Conservation (phyloP, 331 rosid genomes). For the Malus hybrid region DNA sequence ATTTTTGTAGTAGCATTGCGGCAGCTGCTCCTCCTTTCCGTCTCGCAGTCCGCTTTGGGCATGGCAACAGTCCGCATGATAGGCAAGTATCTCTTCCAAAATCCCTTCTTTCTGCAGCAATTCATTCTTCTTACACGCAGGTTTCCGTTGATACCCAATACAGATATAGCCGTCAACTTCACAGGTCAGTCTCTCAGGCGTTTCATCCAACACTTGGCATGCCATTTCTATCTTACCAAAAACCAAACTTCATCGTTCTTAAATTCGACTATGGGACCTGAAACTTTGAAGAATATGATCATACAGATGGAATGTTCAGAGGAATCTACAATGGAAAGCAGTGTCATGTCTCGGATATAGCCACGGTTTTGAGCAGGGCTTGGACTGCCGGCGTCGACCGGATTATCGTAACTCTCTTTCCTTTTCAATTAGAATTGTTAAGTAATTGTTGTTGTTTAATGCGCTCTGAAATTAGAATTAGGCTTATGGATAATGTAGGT, state of each 20-base stretch:
- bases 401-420: conserved; percentile 48
- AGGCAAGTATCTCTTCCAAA: conserved; percentile 25
- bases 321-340: conserved; percentile 92
- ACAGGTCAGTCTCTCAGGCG: conserved; percentile 55
- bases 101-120: neutral
- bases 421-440: neutral
- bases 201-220: conserved; percentile 34
- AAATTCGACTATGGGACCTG: neutral
- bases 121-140: neutral
- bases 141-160: neutral
- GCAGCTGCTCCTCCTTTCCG: neutral
- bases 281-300: neutral
- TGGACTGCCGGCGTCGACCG: conserved; percentile 90
- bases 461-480: neutral
- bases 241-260: neutral
- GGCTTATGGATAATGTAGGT: conserved; percentile 45
- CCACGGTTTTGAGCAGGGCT: conserved; percentile 71
- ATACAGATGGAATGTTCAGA: conserved; percentile 88
- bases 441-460: neutral
- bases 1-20: neutral
- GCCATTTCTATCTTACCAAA: neutral
- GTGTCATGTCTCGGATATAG: conserved; percentile 67
- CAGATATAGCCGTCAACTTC: conserved; percentile 89
- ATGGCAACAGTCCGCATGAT: conserved; percentile 57
- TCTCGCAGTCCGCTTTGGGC: conserved; percentile 15